Evolutionary conservation across 2,329 filamentous ascomycete genomes (phyloP).

Genomic region (Phyllosticta paracitricarpa): DNA sequence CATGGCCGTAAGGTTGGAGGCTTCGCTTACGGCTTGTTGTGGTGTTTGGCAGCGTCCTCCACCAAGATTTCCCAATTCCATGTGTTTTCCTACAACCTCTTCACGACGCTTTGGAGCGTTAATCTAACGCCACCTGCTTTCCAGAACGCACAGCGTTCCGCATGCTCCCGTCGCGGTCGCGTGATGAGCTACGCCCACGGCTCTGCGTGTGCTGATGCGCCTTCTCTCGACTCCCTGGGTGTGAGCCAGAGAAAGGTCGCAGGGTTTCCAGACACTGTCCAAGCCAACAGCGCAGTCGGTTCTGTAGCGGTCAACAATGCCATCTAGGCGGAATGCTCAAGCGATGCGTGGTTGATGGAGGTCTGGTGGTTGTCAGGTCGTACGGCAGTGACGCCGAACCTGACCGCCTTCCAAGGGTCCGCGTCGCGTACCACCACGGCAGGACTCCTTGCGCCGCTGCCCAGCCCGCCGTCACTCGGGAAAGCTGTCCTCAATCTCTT

Average conservation of each 20-base stretch:
- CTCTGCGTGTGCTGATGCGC: not conserved
- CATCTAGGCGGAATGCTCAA: not conserved
- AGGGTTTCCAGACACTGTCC: not conserved
- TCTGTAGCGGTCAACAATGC: not conserved
- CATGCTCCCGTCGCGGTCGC: not conserved
- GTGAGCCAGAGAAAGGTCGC: not conserved
- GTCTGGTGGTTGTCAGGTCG: not conserved
- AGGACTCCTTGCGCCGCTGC: conserved; percentile 10
- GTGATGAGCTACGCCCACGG: not conserved
- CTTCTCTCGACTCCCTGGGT: not conserved
- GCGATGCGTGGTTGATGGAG: not conserved
- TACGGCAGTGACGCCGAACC: not conserved
- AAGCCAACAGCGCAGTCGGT: not conserved
- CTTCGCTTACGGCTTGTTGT: not conserved
- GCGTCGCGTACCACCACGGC: not conserved
- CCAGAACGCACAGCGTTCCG: not conserved
- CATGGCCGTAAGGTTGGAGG: not conserved
- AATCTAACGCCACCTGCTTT: not conserved
- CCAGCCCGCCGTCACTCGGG: not conserved
- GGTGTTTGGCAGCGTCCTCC: not conserved
- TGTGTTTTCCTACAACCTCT: not conserved
- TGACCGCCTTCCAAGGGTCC: not conserved
- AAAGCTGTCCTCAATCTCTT: conserved; percentile 10
- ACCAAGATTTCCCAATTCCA: not conserved
- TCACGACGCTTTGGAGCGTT: not conserved